phyloP scores from a whole-genome alignment of 306 rosid genomes.

The Casuarina equisetifolia region DNA sequence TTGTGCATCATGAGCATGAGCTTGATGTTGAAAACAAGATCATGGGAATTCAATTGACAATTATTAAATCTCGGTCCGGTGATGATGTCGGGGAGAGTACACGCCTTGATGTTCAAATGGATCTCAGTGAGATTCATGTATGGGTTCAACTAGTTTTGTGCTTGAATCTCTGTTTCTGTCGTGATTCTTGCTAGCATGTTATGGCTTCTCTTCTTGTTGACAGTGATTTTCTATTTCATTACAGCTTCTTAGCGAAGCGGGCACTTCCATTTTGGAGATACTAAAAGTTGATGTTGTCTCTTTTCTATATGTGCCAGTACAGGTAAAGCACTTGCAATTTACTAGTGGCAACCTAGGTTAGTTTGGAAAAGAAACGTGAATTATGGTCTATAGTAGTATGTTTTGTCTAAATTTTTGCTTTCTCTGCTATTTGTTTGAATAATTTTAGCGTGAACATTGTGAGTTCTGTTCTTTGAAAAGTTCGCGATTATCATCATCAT shows the following conservation, averaged over 20 bases:
- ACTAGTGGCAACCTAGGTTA: constrained; percentile 24
- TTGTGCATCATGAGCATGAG: constrained; percentile 69
- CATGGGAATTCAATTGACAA: constrained; percentile 83
- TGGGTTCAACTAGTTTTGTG: constrained; percentile 34
- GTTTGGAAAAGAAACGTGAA: not conserved
- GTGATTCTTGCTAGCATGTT: constrained; percentile 21
- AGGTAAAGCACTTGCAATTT: constrained; percentile 51
- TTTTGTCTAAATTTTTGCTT: not conserved
- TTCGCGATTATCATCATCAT: not conserved
- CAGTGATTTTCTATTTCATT: constrained; percentile 32
- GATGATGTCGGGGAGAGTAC: constrained; percentile 92
- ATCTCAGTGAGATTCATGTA: constrained; percentile 97
- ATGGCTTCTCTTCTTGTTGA: constrained; percentile 42
- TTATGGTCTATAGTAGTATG: not conserved
- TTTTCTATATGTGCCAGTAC: constrained; percentile 71
- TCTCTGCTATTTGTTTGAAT: not conserved
- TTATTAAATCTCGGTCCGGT: constrained; percentile 63
- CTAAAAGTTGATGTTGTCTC: constrained; percentile 79
- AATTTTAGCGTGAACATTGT: not conserved
- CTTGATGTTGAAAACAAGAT: constrained; percentile 78
- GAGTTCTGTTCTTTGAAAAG: not conserved
- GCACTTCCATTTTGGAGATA: constrained; percentile 85
- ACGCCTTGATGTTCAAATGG: constrained; percentile 88
- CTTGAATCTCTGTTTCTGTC: constrained; percentile 28
- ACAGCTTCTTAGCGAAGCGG: constrained; percentile 86